Evolutionary conservation across 2,329 filamentous ascomycete genomes (phyloP).

Genomic region (Coniosporium tulheliwenetii): DNA sequence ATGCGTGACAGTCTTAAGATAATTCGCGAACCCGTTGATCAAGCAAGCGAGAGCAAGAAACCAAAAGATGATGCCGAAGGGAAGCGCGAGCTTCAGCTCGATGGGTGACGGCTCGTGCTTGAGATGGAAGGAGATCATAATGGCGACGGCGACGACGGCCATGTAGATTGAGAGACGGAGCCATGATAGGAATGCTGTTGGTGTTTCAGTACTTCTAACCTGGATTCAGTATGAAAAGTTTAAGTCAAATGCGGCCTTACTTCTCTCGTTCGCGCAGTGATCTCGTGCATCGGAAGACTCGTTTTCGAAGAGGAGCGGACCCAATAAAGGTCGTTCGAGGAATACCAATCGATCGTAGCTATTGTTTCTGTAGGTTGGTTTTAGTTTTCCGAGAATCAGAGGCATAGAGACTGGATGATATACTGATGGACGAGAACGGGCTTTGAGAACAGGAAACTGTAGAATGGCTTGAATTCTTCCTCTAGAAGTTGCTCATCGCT

Average conservation of each 20-base stretch:
- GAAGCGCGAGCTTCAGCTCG: conserved; percentile 64
- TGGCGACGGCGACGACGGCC: conserved; percentile 75
- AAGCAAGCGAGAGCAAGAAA: conserved; percentile 62
- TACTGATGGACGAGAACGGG: too few species aligned
- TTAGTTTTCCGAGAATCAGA: too few species aligned
- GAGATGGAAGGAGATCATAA: conserved; percentile 85
- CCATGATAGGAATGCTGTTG: conserved; percentile 65
- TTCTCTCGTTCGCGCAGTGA: conserved; percentile 67
- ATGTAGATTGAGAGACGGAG: conserved; percentile 81
- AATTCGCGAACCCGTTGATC: conserved; percentile 65
- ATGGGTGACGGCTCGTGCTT: conserved; percentile 52
- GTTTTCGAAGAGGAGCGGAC: conserved; percentile 59
- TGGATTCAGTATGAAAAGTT: neutral
- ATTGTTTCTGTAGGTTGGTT: conserved; percentile 18
- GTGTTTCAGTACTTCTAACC: neutral
- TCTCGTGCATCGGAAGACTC: conserved; percentile 59
- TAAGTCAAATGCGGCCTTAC: conserved; percentile 14
- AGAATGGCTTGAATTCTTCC: too few species aligned
- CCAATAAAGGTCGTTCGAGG: conserved; percentile 45
- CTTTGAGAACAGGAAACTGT: too few species aligned
- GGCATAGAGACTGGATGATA: too few species aligned
- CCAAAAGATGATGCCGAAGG: conserved; percentile 84
- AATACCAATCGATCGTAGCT: conserved; percentile 33
- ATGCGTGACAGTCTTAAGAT: conserved; percentile 66
- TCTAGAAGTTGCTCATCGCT: too few species aligned